phyloP scores from a whole-genome alignment of 495 filamentous ascomycete species.

The Penicilliopsis zonata region DNA sequence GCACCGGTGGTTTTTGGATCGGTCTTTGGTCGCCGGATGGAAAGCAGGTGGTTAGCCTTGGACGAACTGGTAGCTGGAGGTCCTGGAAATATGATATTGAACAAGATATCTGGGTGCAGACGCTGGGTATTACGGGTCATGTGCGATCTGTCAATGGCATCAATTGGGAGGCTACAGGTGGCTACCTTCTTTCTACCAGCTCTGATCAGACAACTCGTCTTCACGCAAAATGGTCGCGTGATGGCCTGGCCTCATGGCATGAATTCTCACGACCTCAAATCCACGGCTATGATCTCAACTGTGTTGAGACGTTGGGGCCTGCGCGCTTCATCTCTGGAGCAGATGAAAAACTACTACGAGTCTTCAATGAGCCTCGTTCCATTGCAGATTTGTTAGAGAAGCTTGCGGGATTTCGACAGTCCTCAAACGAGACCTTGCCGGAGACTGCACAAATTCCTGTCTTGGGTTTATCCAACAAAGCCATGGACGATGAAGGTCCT shows the following conservation, averaged over 20 bases:
- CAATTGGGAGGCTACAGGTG: conserved; percentile 72
- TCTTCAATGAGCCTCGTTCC: conserved; percentile 82
- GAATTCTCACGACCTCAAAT: conserved; percentile 94
- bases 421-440: conserved; percentile 41
- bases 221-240: conserved; percentile 68
- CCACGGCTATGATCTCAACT: conserved; percentile 97
- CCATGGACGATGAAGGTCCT: conserved; percentile 44
- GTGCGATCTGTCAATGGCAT: conserved; percentile 65
- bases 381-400: conserved; percentile 61
- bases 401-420: conserved; percentile 48
- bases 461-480: conserved; percentile 93
- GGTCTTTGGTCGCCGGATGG: conserved; percentile 84
- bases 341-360: conserved; percentile 91
- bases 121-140: conserved; percentile 73
- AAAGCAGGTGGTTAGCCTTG: conserved; percentile 61
- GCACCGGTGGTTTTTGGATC: conserved; percentile 91
- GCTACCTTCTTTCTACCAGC: conserved; percentile 78
- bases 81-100: conserved; percentile 51
- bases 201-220: conserved; percentile 92
- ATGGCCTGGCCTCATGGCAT: conserved; percentile 59
- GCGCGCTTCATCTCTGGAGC: conserved; percentile 85
- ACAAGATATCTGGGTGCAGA: conserved; percentile 60
- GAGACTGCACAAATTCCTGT: conserved; percentile 91
- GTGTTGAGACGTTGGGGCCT: conserved; percentile 60
- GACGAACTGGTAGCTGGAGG: conserved; percentile 89